These are phyloP conservation scores for Yamadazyma blattariae DNA, from an alignment of 1,139 yeast genomes.

Conservation along the genomic window DNA sequence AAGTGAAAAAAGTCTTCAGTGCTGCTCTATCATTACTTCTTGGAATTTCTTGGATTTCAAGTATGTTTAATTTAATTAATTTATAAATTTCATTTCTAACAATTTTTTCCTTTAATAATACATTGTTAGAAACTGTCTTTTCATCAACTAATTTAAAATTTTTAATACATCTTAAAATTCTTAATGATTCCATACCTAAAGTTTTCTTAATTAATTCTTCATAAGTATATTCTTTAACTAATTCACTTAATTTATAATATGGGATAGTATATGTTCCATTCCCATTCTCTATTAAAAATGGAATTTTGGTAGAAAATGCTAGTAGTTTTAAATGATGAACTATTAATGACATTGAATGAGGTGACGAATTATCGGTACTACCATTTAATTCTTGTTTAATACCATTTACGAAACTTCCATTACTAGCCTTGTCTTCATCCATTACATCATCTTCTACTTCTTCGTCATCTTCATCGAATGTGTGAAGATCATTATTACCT, in stretches of 20 bases:
- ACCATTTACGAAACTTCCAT: neutral
- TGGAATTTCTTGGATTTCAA: constrained; percentile 89
- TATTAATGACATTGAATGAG: constrained; percentile 18
- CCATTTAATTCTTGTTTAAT: constrained; percentile 15
- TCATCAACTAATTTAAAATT: constrained; percentile 76
- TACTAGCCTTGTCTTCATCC: neutral
- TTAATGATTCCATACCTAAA: constrained; percentile 53
- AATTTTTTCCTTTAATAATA: constrained; percentile 72
- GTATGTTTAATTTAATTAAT: constrained; percentile 53
- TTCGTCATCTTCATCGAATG: constrained; percentile 15
- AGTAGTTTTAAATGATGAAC: constrained; percentile 55
- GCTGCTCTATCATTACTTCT: constrained; percentile 91
- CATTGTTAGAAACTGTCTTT: constrained; percentile 72
- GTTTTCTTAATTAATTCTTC: constrained; percentile 61
- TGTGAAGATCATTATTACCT: neutral
- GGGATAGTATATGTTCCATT: constrained; percentile 45
- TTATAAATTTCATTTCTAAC: constrained; percentile 64
- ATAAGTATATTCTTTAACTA: constrained; percentile 53
- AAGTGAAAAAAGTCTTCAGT: constrained; percentile 78
- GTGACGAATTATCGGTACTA: constrained; percentile 2
- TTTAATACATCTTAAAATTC: constrained; percentile 68
- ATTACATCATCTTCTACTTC: constrained; percentile 17
- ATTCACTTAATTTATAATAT: constrained; percentile 37
- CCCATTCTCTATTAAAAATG: constrained; percentile 43
- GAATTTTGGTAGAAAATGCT: constrained; percentile 36